phyloP scores from a whole-genome alignment of 192 early-diverging fungal genomes.

The Geosiphon pyriformis region DNA sequence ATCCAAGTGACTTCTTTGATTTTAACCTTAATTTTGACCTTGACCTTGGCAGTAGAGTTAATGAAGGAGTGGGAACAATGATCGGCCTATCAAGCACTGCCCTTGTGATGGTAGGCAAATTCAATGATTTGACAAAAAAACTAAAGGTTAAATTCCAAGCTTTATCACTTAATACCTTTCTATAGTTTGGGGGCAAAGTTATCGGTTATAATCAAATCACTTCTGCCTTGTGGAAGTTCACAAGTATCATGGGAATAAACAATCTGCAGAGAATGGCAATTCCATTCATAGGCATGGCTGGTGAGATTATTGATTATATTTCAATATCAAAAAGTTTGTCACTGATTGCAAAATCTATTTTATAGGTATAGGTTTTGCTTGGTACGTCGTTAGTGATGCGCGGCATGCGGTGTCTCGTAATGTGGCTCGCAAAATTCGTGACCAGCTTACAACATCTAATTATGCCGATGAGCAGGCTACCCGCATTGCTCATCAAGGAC shows the following conservation, averaged over 20 bases:
- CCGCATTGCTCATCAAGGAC: constrained; percentile 57
- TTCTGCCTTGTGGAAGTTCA: constrained; percentile 36
- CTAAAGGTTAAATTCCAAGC: too few species aligned
- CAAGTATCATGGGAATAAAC: constrained; percentile 56
- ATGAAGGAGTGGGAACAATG: constrained; percentile 34
- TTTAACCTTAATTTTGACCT: constrained; percentile 46
- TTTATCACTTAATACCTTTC: constrained; percentile 29
- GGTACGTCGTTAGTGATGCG: constrained; percentile 67
- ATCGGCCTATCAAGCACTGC: constrained; percentile 35
- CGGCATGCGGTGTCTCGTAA: constrained; percentile 66
- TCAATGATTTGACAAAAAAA: constrained; percentile 45
- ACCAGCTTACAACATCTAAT: constrained; percentile 38
- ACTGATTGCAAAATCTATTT: neutral
- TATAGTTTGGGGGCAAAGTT: constrained; percentile 34
- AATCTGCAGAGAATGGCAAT: constrained; percentile 57
- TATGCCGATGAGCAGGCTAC: constrained; percentile 58
- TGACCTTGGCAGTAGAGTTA: constrained; percentile 27
- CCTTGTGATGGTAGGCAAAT: constrained; percentile 42
- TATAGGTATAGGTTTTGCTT: constrained; percentile 48
- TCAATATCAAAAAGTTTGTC: neutral
- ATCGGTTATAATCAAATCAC: constrained; percentile 40
- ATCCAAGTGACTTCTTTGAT: constrained; percentile 32
- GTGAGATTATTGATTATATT: constrained; percentile 36
- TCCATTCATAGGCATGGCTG: constrained; percentile 52
- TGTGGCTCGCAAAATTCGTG: constrained; percentile 54